These are phyloP conservation scores for Fusarium sulawesiense DNA, from an alignment of 2,329 filamentous ascomycete genomes.

Conservation along the genomic window DNA sequence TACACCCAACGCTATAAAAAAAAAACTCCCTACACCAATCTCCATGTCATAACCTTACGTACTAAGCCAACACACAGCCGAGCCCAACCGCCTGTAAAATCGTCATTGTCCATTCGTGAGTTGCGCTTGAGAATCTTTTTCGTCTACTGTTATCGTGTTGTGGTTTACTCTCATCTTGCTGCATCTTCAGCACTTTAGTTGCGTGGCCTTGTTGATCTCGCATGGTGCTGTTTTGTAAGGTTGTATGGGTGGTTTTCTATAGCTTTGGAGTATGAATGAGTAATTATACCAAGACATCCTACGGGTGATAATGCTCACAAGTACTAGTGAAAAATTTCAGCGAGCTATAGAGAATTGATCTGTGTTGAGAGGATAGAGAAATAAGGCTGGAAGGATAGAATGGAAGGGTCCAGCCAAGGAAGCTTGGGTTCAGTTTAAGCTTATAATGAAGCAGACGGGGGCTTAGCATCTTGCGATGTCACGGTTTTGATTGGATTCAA, in stretches of 20 bases:
- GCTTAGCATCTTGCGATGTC: neutral
- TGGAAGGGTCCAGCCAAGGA: neutral
- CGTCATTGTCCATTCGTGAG: neutral
- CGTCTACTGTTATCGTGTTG: neutral
- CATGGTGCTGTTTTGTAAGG: neutral
- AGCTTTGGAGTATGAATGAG: neutral
- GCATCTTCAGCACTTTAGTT: neutral
- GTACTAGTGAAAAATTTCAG: neutral
- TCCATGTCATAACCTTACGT: neutral
- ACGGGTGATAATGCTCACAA: neutral
- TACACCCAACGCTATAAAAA: neutral
- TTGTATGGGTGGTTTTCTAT: neutral
- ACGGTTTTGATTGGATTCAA: neutral
- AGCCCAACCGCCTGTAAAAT: neutral
- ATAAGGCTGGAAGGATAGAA: neutral
- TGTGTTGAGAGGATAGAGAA: rapidly evolving
- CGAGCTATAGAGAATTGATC: neutral
- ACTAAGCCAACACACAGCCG: neutral
- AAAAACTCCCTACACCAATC: neutral
- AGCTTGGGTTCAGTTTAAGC: neutral
- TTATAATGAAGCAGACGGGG: neutral
- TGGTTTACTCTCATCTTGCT: neutral
- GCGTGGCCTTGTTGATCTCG: neutral
- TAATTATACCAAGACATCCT: neutral
- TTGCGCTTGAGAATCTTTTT: neutral